Evolutionary conservation across 768 basidiomycete genomes (phyloP).

Genomic region (Cubamyces sp.): DNA sequence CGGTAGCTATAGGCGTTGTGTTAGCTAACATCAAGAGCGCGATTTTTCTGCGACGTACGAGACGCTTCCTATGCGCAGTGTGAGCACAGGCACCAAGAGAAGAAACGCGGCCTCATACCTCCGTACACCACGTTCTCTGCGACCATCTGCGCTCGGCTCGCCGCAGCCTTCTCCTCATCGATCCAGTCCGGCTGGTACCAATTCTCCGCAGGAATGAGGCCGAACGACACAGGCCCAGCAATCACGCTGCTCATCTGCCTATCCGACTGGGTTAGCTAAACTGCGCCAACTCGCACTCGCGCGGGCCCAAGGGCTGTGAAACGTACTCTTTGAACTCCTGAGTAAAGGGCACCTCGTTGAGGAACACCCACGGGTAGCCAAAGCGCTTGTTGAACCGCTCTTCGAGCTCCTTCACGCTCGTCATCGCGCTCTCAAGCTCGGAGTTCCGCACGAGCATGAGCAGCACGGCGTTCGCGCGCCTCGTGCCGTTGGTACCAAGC

Average conservation of each 20-base stretch:
- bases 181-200: slow-evolving; percentile 79
- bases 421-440: slow-evolving; percentile 58
- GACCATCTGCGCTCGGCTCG: slow-evolving; percentile 55
- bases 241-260: slow-evolving; percentile 32
- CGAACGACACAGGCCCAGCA: slow-evolving; percentile 51
- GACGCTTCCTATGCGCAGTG: slow-evolving; percentile 42
- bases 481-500: slow-evolving; percentile 5
- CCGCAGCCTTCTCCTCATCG: slow-evolving; percentile 63
- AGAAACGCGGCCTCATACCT: slow-evolving; percentile 36
- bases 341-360: slow-evolving; percentile 84
- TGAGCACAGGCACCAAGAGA: neutral
- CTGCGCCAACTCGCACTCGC: neutral
- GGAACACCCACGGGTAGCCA: slow-evolving; percentile 87
- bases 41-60: slow-evolving; percentile 38
- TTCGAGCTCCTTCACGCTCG: slow-evolving; percentile 78
- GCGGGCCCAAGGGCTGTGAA: too few species aligned
- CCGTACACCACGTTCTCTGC: slow-evolving; percentile 52
- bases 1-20: slow-evolving; percentile 48
- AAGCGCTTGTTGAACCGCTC: slow-evolving; percentile 82
- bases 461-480: slow-evolving; percentile 38
- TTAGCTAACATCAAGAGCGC: neutral
- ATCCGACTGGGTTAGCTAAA: neutral
- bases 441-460: slow-evolving; percentile 65
- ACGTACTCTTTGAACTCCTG: slow-evolving; percentile 71
- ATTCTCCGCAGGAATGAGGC: slow-evolving; percentile 58